These are phyloP conservation scores for Keqinozyma sinolaborantium DNA, from an alignment of 1,139 yeast species.

Conservation along the genomic window DNA sequence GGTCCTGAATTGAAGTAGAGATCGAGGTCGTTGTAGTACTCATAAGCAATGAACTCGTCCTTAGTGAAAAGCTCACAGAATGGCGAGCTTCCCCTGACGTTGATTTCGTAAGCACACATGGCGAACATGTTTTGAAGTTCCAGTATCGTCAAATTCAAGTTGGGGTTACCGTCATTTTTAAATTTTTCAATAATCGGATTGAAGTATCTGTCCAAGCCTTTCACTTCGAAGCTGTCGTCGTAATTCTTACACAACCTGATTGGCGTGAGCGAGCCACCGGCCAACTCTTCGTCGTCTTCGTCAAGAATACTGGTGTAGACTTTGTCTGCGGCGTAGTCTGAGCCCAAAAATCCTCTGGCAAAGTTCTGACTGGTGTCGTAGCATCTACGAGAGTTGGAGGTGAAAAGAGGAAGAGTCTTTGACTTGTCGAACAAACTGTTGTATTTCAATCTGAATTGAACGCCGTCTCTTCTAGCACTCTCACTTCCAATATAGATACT, in stretches of 20 bases:
- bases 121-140: conserved; percentile 40
- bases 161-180: conserved; percentile 25
- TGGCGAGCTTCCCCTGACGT: conserved; percentile 44
- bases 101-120: conserved; percentile 55
- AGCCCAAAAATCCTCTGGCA: conserved; percentile 32
- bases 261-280: conserved; percentile 37
- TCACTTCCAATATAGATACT: conserved; percentile 28
- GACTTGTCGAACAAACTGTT: conserved; percentile 20
- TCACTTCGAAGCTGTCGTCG: conserved; percentile 7
- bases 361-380: conserved; percentile 28
- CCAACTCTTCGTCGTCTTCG: conserved; percentile 26
- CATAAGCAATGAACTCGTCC: conserved; percentile 43
- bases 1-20: conserved; percentile 49
- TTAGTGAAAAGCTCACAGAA: conserved; percentile 49
- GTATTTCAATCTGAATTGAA: conserved; percentile 30
- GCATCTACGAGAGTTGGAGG: conserved; percentile 29
- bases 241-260: conserved; percentile 18
- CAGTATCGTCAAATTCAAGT: conserved; percentile 31
- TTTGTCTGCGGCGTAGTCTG: conserved; percentile 15
- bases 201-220: conserved; percentile 21
- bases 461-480: conserved; percentile 32
- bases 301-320: conserved; percentile 20
- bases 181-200: conserved; percentile 35
- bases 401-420: conserved; percentile 26
- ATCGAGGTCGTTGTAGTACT: conserved; percentile 41